Conservation (phyloP, 1,284 basidiomycete species). For the Trichosporon sp. region DNA sequence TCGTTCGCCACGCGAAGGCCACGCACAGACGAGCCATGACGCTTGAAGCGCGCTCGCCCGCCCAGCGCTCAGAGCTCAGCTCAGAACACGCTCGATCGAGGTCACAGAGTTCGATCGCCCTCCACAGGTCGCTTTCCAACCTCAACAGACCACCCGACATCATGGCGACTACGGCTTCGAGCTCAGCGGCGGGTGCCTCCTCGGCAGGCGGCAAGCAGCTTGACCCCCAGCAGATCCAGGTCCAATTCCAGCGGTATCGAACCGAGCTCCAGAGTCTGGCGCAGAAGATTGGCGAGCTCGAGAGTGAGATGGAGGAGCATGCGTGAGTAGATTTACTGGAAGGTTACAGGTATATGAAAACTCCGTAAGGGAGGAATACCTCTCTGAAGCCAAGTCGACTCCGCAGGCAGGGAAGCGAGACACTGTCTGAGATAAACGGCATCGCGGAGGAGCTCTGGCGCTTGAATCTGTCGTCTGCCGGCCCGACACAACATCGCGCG, state of each 20-base stretch:
- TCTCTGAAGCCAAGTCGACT: too few relatives aligned
- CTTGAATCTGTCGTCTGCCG: too few relatives aligned
- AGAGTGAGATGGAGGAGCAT: conserved; percentile 88
- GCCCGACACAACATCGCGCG: too few relatives aligned
- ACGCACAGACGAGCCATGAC: not conserved
- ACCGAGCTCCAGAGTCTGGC: conserved; percentile 79
- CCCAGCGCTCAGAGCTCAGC: too few relatives aligned
- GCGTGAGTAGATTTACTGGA: conserved; percentile 50
- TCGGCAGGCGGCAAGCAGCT: conserved; percentile 24
- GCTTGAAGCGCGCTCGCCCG: not conserved
- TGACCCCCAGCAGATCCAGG: conserved; percentile 36
- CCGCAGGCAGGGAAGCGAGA: too few relatives aligned
- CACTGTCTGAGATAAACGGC: too few relatives aligned
- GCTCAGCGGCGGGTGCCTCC: conserved; percentile 15
- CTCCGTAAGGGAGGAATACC: not conserved
- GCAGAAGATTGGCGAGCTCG: conserved; percentile 86
- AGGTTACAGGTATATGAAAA: too few relatives aligned
- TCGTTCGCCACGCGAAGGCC: not conserved
- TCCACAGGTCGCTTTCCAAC: not conserved
- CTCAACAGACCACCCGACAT: not conserved
- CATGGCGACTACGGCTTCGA: conserved; percentile 34
- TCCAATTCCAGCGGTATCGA: conserved; percentile 56
- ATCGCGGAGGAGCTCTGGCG: too few relatives aligned
- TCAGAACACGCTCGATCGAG: not conserved
- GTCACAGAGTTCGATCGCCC: not conserved